Base-by-base conservation (phyloP, 257 asterid species). In the Capsicum chinense region DNA sequence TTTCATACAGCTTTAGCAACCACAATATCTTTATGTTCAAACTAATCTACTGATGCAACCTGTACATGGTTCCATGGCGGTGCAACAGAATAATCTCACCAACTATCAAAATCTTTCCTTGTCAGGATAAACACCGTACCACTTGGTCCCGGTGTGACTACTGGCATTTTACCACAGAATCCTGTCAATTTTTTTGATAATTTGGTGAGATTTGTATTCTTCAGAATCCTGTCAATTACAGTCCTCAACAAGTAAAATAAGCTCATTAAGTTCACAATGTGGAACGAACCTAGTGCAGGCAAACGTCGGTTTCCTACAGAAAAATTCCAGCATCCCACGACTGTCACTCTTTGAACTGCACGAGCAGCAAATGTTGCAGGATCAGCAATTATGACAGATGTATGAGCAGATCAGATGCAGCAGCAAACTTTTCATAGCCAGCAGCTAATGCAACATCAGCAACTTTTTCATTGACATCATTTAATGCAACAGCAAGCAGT, bases 1-100 rank as follows among this genome's bases (percentile, higher is more conserved):
- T 44, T 44, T 6, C 48, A 44, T 44, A 6, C 48, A 54, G 58
- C 15, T 73, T 56, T 97, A 89, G 86, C 95, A 93, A 89, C 88
- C 92, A 83, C 98, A 92, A 81, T 85, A 91, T 87, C 97, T 81
- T 82, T 98, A 95, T 67, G 91, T 88, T 87, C 98, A 93, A 91
- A 90, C 92, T 90, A 95, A 88, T 85, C 79, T 91, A 35, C 97
- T 92, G 90, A 44, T 5, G 48, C 48, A 44, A 44, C 7, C 48
- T 6, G 87, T 91, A 47, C 97, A 92, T 78, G 89, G 92, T 87
- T 86, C 93, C 15, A 81, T 86, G 78, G 85, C 92, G 26, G 42
- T 92, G 58, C 95, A 90, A 86, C 92, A 90, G 88, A 89, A 87
- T 80, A 93, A 82, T 89, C 21, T 93, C 92, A 63, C 90, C 85